Conservation (phyloP, 148 eudicot species). For the Gaultheria prostrata region DNA sequence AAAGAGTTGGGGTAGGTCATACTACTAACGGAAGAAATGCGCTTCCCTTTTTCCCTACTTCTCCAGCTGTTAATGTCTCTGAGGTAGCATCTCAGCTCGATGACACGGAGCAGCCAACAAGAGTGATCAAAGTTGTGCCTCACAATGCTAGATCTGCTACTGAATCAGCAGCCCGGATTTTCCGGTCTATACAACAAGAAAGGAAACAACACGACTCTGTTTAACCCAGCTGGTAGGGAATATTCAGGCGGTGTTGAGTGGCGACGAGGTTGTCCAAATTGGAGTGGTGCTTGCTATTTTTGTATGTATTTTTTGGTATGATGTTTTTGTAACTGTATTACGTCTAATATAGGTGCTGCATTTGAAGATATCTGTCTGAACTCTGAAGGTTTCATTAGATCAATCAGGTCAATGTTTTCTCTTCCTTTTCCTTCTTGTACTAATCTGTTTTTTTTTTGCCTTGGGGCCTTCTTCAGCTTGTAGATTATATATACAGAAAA, state of each 20-base stretch:
- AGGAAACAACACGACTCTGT: constrained; percentile 53
- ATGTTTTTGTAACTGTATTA: not conserved
- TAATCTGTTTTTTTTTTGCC: not conserved
- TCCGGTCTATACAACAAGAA: constrained; percentile 75
- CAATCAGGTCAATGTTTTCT: constrained; percentile 3
- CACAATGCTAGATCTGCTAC: constrained; percentile 59
- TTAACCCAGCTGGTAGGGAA: constrained; percentile 12
- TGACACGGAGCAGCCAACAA: constrained; percentile 32
- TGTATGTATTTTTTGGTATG: not conserved
- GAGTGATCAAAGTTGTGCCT: constrained; percentile 80
- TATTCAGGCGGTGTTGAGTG: not conserved
- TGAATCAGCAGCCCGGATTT: constrained; percentile 70
- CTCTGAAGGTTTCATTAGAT: constrained; percentile 4
- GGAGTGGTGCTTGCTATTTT: constrained; percentile 7
- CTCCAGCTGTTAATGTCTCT: constrained; percentile 27
- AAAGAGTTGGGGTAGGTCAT: constrained; percentile 14
- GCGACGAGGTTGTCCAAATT: not conserved
- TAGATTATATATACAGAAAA: not conserved
- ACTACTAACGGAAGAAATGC: constrained; percentile 35
- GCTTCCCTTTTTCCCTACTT: constrained; percentile 41
- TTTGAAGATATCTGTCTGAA: not conserved
- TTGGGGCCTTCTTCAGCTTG: not conserved
- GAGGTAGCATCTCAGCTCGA: constrained; percentile 22
- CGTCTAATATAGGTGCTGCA: constrained; percentile 4
- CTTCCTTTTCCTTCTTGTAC: not conserved